Percentiles rank a stretch among this genome's conserved stretches.
These are phyloP conservation scores for Neurospora africana DNA, from an alignment of 495 filamentous ascomycete species.

Conservation along the genomic window DNA sequence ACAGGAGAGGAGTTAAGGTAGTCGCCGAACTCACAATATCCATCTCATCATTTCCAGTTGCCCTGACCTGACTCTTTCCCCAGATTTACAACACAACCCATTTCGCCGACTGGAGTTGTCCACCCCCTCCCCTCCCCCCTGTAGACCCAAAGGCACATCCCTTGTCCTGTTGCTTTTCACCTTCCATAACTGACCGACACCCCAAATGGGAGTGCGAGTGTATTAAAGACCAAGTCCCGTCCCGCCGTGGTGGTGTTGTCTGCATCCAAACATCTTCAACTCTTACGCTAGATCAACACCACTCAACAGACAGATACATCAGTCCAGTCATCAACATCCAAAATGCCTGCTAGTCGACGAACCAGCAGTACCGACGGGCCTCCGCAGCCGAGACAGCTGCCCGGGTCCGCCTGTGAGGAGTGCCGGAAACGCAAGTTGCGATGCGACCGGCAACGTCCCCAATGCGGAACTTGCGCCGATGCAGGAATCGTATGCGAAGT, in stretches of 20 bases:
- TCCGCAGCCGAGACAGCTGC: constrained; percentile 29
- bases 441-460: constrained; percentile 42
- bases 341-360: neutral
- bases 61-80: neutral
- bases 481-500: constrained; percentile 39
- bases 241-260: neutral
- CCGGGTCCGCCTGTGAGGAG: constrained; percentile 37
- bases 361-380: neutral
- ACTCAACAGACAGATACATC: neutral
- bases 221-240: neutral
- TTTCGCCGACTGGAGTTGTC: neutral
- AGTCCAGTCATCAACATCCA: neutral
- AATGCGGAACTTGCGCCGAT: constrained; percentile 40
- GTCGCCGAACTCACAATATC: neutral
- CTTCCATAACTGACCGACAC: neutral
- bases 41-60: neutral
- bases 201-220: neutral
- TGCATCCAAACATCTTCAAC: no score
- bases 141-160: neutral
- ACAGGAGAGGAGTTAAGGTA: neutral
- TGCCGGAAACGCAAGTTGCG: constrained; percentile 39
- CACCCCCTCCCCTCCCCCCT: neutral
- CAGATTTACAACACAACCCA: neutral
- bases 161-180: neutral
- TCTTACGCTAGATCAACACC: neutral